Evolutionary conservation across 192 early-diverging fungal genomes (phyloP), one percentile per base, ranked within the genome.

Genomic region (Backusella mclennaniae): DNA sequence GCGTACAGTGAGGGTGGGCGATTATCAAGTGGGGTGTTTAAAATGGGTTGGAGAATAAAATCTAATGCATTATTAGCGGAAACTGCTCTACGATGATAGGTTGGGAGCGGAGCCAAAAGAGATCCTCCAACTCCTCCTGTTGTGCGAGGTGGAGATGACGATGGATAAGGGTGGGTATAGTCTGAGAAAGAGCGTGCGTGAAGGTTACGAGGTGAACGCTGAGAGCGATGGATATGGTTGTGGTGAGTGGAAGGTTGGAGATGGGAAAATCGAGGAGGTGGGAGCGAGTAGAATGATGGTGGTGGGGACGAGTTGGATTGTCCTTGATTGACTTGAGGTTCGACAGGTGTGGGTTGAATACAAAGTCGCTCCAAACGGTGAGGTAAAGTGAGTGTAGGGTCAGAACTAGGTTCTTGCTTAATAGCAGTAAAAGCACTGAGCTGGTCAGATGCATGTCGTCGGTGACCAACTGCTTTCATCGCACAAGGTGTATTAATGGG

Each of bases 371-470:
- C 72, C 26, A 79, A 35, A 2, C 39, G 35, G 6, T 38, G 35
- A 15, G 67, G 67, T 46, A 70, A 46, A 21, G 68, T 69, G 33
- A 36, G 35, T 69, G 70, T 46, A 19, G 39, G 56, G 2, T 63
- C 21, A 31, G 41, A 49, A 49, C 46, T 44, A 33, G 39, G 44
- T 26, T 36, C 36, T 15, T 63, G 23, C 93, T 82, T 94, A 95
- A 21, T 81, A 94, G 14, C 93, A 95, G 80, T 95, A 95, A 76
- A 39, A 41, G 33, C 39, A 26, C 49, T 56, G 35, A 36, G 38
- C 26, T 74, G 35, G 33, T 79, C 78, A 23, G 78, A 79, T n/a
- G 33, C 39, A 71, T 79, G 67, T 29, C 78, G 66, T 29, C 73
- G 73, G 53, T 79, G 78, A n/a, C 72, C 49, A 12, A 26, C 56